These are phyloP conservation scores for Trichosporon sp. DNA, from an alignment of 1,284 basidiomycete species.

Conservation along the genomic window DNA sequence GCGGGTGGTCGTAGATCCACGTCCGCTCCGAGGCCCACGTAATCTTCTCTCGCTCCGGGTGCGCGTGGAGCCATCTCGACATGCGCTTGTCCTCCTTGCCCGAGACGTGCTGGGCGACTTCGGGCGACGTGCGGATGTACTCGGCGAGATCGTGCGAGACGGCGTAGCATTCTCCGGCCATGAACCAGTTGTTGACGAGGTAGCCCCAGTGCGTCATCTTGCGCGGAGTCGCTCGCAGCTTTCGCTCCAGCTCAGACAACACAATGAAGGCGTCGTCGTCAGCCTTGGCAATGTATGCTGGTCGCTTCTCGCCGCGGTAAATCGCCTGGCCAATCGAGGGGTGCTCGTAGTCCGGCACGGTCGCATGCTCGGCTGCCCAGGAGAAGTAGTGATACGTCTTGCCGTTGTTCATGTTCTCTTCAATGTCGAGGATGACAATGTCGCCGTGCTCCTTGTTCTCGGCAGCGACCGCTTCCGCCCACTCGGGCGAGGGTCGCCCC, in stretches of 20 bases:
- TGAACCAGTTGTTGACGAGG: conserved; percentile 86
- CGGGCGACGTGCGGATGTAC: conserved; percentile 72
- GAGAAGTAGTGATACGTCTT: conserved; percentile 52
- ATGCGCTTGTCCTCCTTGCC: conserved; percentile 91
- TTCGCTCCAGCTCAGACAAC: conserved; percentile 82
- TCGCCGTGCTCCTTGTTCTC: conserved; percentile 81
- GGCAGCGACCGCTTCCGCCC: conserved; percentile 70
- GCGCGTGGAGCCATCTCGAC: conserved; percentile 87
- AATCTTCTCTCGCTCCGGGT: conserved; percentile 72
- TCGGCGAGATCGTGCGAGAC: conserved; percentile 84
- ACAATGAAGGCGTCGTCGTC: conserved; percentile 76
- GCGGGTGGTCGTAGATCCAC: conserved; percentile 98
- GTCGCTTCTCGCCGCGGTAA: conserved; percentile 50
- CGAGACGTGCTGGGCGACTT: conserved; percentile 61
- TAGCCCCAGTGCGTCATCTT: conserved; percentile 91
- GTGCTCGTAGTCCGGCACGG: conserved; percentile 60
- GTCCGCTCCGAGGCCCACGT: conserved; percentile 89
- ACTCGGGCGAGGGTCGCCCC: conserved; percentile 73
- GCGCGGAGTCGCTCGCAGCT: conserved; percentile 65
- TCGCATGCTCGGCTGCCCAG: conserved; percentile 77
- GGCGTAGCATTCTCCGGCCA: conserved; percentile 94
- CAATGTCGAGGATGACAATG: conserved; percentile 51
- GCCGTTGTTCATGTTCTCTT: conserved; percentile 52
- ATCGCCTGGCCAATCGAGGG: conserved; percentile 19
- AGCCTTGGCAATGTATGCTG: conserved; percentile 84